A percentile compares a stretch with the other conserved stretches of the same genome.
phyloP scores from a whole-genome alignment of 2,329 filamentous ascomycete species.

The Leptographium galeiforme region DNA sequence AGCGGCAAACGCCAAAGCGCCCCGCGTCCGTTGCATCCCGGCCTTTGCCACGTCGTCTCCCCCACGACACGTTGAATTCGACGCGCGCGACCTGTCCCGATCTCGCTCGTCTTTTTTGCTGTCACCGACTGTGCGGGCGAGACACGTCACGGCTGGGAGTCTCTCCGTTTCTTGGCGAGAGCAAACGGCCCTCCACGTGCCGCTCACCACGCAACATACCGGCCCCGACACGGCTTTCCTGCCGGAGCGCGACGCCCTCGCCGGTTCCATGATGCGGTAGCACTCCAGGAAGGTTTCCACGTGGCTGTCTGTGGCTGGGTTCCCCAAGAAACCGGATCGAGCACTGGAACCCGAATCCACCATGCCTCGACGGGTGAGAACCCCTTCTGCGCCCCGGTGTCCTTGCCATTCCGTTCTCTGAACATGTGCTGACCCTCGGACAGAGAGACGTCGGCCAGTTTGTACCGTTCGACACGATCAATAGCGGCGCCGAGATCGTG shows the following conservation, averaged over 20 bases:
- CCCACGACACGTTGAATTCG: no score
- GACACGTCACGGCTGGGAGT: no score
- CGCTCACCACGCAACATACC: no score
- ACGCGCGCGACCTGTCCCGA: no score
- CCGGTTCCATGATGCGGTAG: neutral
- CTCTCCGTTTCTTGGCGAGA: no score
- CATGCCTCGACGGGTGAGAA: neutral
- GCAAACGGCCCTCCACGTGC: no score
- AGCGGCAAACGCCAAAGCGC: no score
- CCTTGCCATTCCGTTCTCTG: neutral
- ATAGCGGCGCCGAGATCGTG: neutral
- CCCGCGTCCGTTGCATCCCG: no score
- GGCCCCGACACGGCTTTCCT: constrained; percentile 11
- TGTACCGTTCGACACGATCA: neutral
- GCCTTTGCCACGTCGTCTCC: no score
- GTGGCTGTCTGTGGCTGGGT: neutral
- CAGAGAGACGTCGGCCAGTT: neutral
- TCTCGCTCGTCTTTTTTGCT: no score
- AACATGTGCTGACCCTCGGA: neutral
- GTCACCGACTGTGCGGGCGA: no score
- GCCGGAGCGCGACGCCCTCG: neutral
- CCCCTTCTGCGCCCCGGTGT: neutral
- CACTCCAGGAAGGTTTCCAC: neutral
- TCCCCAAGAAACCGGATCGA: neutral
- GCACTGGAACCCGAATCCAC: neutral